Base-by-base conservation (phyloP, 768 basidiomycete genomes). In the Podaxis mareebaensis region DNA sequence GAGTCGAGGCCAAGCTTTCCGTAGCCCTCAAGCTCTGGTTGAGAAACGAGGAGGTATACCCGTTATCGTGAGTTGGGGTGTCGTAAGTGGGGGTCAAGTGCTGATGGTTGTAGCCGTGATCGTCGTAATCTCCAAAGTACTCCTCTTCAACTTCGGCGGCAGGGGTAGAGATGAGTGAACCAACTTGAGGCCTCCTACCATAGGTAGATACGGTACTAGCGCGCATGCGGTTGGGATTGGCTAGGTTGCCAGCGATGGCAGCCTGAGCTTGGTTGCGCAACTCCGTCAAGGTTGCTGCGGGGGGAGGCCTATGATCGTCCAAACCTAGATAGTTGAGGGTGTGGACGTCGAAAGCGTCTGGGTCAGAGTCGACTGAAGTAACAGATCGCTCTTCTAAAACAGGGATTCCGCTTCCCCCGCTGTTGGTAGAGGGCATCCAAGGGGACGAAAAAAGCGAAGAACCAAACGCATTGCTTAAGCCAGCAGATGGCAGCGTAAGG, bases 291-390 rank as follows among this genome's bases (percentile, higher is more conserved):
- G 93, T 95, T 11, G 93, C 94, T 4, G 93, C 92, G 2, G 89
- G 89, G n/a, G 91, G 89, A n/a, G 91, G 86, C 58, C 89, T 84
- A 67, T 84, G 80, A 65, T 81, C 96, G 69, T 95, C 96, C 69
- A 99, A 82, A 49, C 96, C 96, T 55, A 99, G 91, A 75, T 98
- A 98, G 75, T 97, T 96, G 65, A 99, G 85, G 28, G 96, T 98
- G 71, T 95, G 93, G 51, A 95, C 92, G 69, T 95, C 92, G 73
- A 93, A 92, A 55, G 94, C 91, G 59, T 97, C 96, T 24, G 85
- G 81, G n/a, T 81, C 85, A 20, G 90, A 90, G 72, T 93, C 91
- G 66, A 86, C 85, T 49, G 92, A 93, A 30, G 86, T 85, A 51
- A 90, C 88, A 52, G 92, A 92, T 66, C 90, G 90, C 74, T 95